These are phyloP conservation scores for Gossypium mustelinum DNA, from an alignment of 345 rosid genomes.

Conservation along the genomic window DNA sequence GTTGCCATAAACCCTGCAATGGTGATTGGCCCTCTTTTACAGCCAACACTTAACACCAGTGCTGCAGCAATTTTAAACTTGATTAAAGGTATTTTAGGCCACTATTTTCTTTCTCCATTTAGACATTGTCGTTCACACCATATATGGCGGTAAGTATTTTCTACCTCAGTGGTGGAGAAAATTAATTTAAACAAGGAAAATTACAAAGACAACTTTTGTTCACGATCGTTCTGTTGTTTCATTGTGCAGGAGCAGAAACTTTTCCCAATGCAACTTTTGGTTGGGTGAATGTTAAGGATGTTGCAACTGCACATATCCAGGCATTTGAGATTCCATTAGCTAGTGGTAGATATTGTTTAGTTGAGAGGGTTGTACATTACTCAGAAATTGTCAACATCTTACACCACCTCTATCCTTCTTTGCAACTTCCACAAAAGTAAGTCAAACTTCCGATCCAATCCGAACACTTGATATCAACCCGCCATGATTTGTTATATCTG, in stretches of 20 bases:
- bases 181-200: background rate
- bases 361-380: constrained; percentile 72
- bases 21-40: constrained; percentile 91
- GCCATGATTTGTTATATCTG: background rate
- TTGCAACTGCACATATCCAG: constrained; percentile 79
- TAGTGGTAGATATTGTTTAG: constrained; percentile 78
- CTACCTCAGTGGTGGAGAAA: background rate
- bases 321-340: constrained; percentile 83
- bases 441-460: constrained; percentile 7
- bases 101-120: background rate
- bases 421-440: constrained; percentile 73
- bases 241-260: constrained; percentile 55
- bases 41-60: constrained; percentile 86
- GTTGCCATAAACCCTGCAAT: constrained; percentile 79
- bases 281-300: constrained; percentile 87
- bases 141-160: background rate
- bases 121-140: no score
- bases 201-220: background rate
- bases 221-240: background rate
- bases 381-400: constrained; percentile 65
- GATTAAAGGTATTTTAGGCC: constrained; percentile 55
- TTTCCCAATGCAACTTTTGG: constrained; percentile 71
- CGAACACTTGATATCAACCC: no score
- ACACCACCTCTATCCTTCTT: constrained; percentile 56
- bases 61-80: constrained; percentile 70